Conservation (phyloP, 495 filamentous ascomycete genomes). For the Penicillium coffeae region DNA sequence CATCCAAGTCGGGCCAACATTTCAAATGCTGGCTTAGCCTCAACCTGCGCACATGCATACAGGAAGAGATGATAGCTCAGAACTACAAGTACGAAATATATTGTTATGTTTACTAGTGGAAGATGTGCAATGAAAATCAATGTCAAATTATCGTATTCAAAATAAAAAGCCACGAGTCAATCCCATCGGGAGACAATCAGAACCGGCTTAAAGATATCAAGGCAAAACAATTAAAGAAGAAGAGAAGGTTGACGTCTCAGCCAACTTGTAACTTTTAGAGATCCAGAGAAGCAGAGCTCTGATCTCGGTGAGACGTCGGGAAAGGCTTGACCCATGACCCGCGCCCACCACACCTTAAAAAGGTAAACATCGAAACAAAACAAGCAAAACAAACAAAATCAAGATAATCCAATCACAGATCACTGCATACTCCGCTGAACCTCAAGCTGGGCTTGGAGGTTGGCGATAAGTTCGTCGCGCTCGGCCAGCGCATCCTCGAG, state of each 20-base stretch:
- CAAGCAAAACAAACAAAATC: slow-evolving; percentile 7
- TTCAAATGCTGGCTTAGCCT: too few relatives aligned
- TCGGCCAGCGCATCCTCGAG: slow-evolving; percentile 45
- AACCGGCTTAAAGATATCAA: slow-evolving; percentile 39
- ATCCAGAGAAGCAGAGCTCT: slow-evolving; percentile 13
- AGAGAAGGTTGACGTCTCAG: slow-evolving; percentile 15
- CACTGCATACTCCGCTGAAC: slow-evolving; percentile 16
- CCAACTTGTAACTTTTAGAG: slow-evolving; percentile 24
- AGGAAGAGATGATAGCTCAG: too few relatives aligned
- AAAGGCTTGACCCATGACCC: slow-evolving; percentile 29
- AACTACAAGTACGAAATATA: background rate
- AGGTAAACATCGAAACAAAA: slow-evolving; percentile 8
- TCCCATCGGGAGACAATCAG: slow-evolving; percentile 53
- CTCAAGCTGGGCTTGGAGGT: slow-evolving; percentile 32
- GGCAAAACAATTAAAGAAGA: slow-evolving; percentile 14
- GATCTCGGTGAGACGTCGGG: slow-evolving; percentile 28
- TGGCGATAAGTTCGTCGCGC: slow-evolving; percentile 60
- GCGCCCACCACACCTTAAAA: slow-evolving; percentile 27
- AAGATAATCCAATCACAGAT: slow-evolving; percentile 9
- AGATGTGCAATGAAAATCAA: slow-evolving; percentile 9
- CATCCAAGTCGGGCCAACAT: too few relatives aligned
- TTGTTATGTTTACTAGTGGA: slow-evolving; percentile 7
- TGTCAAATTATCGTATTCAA: slow-evolving; percentile 6
- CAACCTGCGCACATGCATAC: too few relatives aligned
- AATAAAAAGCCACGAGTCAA: slow-evolving; percentile 52